These are phyloP conservation scores for Auricularia sp. DNA, from an alignment of 768 basidiomycete genomes.

Conservation along the genomic window DNA sequence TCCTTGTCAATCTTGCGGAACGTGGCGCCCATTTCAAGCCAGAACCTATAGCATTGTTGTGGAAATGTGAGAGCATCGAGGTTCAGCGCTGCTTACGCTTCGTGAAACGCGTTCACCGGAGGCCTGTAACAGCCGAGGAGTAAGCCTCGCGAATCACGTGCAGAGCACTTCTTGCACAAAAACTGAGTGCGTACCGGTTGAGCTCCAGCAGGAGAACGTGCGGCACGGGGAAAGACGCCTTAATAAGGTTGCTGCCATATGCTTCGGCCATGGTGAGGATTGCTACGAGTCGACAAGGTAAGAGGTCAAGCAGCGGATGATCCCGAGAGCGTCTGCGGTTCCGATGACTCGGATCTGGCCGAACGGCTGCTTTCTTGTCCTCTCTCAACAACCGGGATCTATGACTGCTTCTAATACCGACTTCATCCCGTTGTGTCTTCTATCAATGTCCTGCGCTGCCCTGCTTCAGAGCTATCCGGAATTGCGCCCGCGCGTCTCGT, in stretches of 20 bases:
- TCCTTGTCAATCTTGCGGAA: slow-evolving; percentile 47
- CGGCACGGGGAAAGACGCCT: background rate
- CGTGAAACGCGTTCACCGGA: slow-evolving; percentile 60
- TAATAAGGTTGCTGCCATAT: background rate
- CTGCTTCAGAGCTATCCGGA: too few relatives aligned
- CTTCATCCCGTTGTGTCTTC: too few relatives aligned
- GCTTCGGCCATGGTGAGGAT: background rate
- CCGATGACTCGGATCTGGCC: too few relatives aligned
- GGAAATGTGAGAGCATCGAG: background rate
- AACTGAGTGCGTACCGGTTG: background rate
- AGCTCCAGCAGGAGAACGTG: background rate
- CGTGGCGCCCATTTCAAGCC: slow-evolving; percentile 54
- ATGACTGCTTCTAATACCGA: too few relatives aligned
- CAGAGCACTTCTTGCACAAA: background rate
- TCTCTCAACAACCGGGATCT: too few relatives aligned
- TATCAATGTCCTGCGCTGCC: too few relatives aligned
- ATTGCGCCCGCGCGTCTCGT: too few relatives aligned
- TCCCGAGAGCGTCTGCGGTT: background rate
- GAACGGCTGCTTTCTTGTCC: too few relatives aligned
- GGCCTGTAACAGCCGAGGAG: slow-evolving; percentile 25
- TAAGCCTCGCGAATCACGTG: background rate
- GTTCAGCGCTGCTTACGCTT: slow-evolving; percentile 26
- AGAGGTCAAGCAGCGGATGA: background rate
- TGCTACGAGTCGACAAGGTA: background rate
- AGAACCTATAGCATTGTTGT: slow-evolving; percentile 40